Base-by-base conservation (phyloP, 306 rosid species). In the Cucurbita maxima region DNA sequence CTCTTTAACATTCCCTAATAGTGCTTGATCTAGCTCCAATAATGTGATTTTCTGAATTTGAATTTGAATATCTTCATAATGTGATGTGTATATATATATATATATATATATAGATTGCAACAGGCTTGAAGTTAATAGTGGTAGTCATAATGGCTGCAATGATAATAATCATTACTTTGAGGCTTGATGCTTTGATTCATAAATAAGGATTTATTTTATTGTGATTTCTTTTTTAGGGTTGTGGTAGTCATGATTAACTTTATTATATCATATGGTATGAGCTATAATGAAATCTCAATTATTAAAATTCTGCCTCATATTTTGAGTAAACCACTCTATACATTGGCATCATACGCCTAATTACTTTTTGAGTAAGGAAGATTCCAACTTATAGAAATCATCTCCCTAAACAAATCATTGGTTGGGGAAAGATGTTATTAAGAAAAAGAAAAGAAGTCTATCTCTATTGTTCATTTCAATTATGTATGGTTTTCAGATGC, bases 61-160 rank as follows among this genome's bases (percentile, higher is more conserved):
- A 63, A 64, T 64, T n/a, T 18, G n/a, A 19, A 7, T 19, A 22
- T 53, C 75, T 64, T 12, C 48, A 41, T 54, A 14, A 50, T 75
- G 58, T 50, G 52, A 77, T 68, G 10, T 64, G 0, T 40, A 40
- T 40, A 12, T 50, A 25, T 25, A 25, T 25, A 25, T n/a, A n/a
- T n/a, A n/a, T n/a, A n/a, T n/a, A 81, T 87, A 82, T 86, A 88
- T 50, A 58, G 68, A 52, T 73, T 73, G 80, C 73, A 52, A 56
- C 72, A 89, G 85, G 71, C 6, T 48, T 79, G 81, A 73, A 80
- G 76, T 69, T 82, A 81, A 85, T 88, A 74, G 82, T 78, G 81
- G 73, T 70, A 79, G 72, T 81, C 87, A 92, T 90, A 75, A 92
- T 92, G 98, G 81, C 76, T 59, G 84, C 84, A 84, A 92, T 90